Conservation (phyloP, 1,139 yeast species). For the Geotrichum aggregatum region DNA sequence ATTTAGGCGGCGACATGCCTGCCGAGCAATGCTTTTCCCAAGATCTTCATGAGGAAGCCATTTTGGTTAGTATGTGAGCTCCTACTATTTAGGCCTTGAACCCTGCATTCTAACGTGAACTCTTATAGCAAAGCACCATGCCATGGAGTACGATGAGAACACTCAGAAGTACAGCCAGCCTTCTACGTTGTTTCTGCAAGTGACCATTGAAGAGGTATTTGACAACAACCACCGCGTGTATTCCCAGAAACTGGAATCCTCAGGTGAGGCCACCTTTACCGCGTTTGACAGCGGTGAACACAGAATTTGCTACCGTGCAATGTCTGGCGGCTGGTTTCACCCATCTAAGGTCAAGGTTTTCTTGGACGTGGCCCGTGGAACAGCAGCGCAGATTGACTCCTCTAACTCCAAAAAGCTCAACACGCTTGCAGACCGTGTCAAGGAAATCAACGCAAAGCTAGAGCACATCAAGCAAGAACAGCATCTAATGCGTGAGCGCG, state of each 20-base stretch:
- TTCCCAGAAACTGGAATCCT: conserved; percentile 55
- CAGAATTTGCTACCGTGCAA: conserved; percentile 64
- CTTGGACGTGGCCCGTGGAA: conserved; percentile 52
- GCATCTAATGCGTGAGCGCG: conserved; percentile 62
- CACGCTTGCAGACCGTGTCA: conserved; percentile 51
- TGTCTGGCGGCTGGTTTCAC: conserved; percentile 56
- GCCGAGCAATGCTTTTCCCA: conserved; percentile 59
- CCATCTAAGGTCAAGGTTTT: conserved; percentile 48
- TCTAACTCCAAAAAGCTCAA: conserved; percentile 48
- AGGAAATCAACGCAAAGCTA: conserved; percentile 52
- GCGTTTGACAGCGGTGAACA: conserved; percentile 73
- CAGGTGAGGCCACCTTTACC: conserved; percentile 63
- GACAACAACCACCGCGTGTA: conserved; percentile 66
- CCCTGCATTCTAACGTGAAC: not conserved
- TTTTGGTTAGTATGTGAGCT: conserved; percentile 49
- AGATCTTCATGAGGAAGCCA: conserved; percentile 56
- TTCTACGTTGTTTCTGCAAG: conserved; percentile 45
- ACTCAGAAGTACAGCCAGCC: conserved; percentile 47
- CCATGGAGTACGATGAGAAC: conserved; percentile 52
- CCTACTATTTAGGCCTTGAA: not conserved
- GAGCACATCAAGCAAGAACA: conserved; percentile 61
- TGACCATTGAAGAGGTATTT: conserved; percentile 60
- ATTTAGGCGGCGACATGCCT: conserved; percentile 50
- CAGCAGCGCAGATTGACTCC: conserved; percentile 49
- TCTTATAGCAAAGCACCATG: conserved; percentile 44